Conservation (phyloP, 352 stramenopile genomes). For the Pythium coloratum region DNA sequence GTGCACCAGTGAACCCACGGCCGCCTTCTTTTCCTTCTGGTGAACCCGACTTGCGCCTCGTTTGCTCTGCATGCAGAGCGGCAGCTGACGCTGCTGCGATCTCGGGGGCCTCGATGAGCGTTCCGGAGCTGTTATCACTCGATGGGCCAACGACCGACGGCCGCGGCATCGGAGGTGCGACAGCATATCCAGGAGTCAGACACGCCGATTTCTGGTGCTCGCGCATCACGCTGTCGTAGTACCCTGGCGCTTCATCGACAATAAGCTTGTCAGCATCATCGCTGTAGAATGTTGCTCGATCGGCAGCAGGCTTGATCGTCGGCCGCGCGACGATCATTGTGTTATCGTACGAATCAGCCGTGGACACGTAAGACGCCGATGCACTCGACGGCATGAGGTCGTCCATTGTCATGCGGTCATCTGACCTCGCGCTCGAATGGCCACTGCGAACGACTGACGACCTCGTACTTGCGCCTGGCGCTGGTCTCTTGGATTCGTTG, state of each 20-base stretch:
- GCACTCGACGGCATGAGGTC: constrained; percentile 16
- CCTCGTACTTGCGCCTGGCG: neutral
- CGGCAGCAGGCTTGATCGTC: constrained; percentile 4
- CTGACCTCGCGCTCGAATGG: neutral
- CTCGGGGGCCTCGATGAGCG: constrained; percentile 40
- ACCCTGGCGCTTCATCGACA: constrained; percentile 58
- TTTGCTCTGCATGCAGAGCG: neutral
- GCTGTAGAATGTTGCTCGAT: constrained; percentile 26
- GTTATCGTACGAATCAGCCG: neutral
- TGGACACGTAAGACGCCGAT: constrained; percentile 17
- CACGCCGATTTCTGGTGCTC: neutral
- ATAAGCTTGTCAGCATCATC: constrained; percentile 45
- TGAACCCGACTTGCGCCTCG: constrained; percentile 16
- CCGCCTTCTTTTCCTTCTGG: constrained; percentile 6
- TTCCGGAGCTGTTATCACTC: constrained; percentile 37
- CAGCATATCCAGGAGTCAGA: constrained; percentile 5
- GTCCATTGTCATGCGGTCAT: constrained; percentile 17
- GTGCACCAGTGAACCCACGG: constrained; percentile 42
- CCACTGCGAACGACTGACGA: neutral
- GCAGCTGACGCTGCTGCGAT: neutral
- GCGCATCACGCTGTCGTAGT: constrained; percentile 40
- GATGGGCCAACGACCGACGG: constrained; percentile 13
- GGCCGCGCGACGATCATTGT: constrained; percentile 3
- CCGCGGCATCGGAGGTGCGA: constrained; percentile 5
- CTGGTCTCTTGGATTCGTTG: neutral